phyloP scores from a whole-genome alignment of 345 rosid species.

The Hibiscus syriacus region DNA sequence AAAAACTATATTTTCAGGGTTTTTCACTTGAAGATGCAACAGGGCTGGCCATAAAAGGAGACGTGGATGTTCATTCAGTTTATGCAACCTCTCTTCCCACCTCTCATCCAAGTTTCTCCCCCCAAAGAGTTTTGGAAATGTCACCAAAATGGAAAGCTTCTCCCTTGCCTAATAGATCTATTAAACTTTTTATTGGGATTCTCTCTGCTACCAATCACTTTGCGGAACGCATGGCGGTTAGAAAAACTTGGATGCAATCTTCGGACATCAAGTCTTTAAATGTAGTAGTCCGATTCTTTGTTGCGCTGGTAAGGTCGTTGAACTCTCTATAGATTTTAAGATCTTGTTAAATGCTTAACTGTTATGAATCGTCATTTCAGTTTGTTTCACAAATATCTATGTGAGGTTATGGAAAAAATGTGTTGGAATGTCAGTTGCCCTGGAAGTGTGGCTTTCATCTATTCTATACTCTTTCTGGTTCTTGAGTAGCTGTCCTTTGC shows the following conservation, averaged over 20 bases:
- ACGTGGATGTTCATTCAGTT: slow-evolving; percentile 75
- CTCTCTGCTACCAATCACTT: slow-evolving; percentile 95
- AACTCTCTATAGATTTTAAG: slow-evolving; percentile 1
- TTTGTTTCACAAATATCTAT: background rate
- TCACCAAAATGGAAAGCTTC: slow-evolving; percentile 73
- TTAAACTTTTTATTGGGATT: slow-evolving; percentile 72
- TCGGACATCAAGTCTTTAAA: slow-evolving; percentile 55
- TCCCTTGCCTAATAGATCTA: slow-evolving; percentile 42
- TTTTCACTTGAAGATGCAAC: slow-evolving; percentile 94
- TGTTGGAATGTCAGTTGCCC: background rate
- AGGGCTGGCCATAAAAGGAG: slow-evolving; percentile 80
- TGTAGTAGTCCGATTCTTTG: slow-evolving; percentile 82
- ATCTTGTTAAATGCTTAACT: background rate
- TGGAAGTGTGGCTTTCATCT: background rate
- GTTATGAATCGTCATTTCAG: background rate
- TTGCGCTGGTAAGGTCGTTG: slow-evolving; percentile 71
- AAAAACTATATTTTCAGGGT: slow-evolving; percentile 45
- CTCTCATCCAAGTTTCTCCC: slow-evolving; percentile 94
- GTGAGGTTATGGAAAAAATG: background rate
- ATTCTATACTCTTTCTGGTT: background rate
- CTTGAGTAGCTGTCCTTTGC: background rate
- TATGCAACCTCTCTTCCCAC: slow-evolving; percentile 88
- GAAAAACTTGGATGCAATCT: slow-evolving; percentile 98
- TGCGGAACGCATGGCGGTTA: slow-evolving; percentile 95
- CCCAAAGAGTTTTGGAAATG: slow-evolving; percentile 77